A percentile compares a stretch with the other conserved stretches of the same genome.
These are phyloP conservation scores for Rauvolfia tetraphylla DNA, from an alignment of 257 asterid species.

Conservation along the genomic window DNA sequence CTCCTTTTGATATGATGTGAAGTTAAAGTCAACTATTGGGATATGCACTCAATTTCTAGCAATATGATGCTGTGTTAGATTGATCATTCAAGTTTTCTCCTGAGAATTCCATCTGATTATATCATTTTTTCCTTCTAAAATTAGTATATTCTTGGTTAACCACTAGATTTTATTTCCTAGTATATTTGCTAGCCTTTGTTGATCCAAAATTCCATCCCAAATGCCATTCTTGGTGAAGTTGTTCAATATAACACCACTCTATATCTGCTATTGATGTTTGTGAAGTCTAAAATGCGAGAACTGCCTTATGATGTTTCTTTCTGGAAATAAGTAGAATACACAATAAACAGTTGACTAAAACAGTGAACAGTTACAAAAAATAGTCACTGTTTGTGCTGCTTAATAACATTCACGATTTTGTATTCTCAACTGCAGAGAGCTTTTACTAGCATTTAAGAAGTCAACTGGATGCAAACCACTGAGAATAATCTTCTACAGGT, in stretches of 20 bases:
- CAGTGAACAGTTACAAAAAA: not conserved
- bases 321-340: not conserved
- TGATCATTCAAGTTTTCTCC: not conserved
- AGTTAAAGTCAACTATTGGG: not conserved
- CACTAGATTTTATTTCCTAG: not conserved
- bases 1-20: not conserved
- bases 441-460: slow-evolving; percentile 25
- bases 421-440: slow-evolving; percentile 20
- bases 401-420: not conserved
- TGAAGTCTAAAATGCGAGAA: not conserved
- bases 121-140: not conserved
- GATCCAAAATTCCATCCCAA: not conserved
- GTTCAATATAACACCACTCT: not conserved
- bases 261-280: not conserved
- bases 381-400: not conserved
- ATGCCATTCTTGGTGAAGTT: not conserved
- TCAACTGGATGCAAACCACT: slow-evolving; percentile 34
- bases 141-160: not conserved
- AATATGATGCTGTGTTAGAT: no score
- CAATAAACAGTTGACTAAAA: not conserved
- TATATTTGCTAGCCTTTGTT: not conserved
- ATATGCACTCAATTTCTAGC: not conserved
- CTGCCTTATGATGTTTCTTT: not conserved
- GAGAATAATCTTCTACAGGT: slow-evolving; percentile 36
- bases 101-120: not conserved